Percentiles rank a stretch among this genome's conserved stretches.
phyloP scores from a whole-genome alignment of 1,284 basidiomycete genomes.

The Boletus mariae region DNA sequence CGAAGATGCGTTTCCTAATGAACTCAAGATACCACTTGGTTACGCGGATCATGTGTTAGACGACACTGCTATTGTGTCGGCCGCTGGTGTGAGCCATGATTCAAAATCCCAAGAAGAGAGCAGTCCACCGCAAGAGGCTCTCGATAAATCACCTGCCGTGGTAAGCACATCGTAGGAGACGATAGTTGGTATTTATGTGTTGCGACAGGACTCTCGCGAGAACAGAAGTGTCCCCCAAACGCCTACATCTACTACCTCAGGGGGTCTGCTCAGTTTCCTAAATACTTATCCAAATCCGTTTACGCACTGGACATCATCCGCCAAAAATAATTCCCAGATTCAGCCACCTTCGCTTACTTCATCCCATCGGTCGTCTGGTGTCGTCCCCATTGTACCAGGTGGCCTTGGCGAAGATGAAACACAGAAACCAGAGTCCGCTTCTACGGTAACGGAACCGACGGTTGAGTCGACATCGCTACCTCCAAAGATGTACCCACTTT shows the following conservation, averaged over 20 bases:
- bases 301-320: slow-evolving; percentile 32
- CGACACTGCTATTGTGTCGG: slow-evolving; percentile 19
- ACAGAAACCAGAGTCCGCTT: not conserved
- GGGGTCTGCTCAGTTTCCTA: slow-evolving; percentile 42
- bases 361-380: slow-evolving; percentile 27
- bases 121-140: slow-evolving; percentile 18
- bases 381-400: slow-evolving; percentile 22
- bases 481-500: slow-evolving; percentile 41
- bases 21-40: slow-evolving; percentile 60
- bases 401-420: slow-evolving; percentile 19
- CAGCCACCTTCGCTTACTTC: slow-evolving; percentile 20
- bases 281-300: slow-evolving; percentile 45
- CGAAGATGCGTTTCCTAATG: slow-evolving; percentile 52
- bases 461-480: not conserved
- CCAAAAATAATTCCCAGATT: slow-evolving; percentile 9
- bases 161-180: slow-evolving; percentile 15
- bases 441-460: not conserved
- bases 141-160: slow-evolving; percentile 15
- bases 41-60: slow-evolving; percentile 59
- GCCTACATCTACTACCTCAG: slow-evolving; percentile 12
- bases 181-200: slow-evolving; percentile 1
- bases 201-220: slow-evolving; percentile 23
- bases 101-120: slow-evolving; percentile 33
- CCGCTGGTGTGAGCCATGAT: slow-evolving; percentile 27
- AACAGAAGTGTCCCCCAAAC: slow-evolving; percentile 26